Base-by-base conservation (phyloP, 768 basidiomycete species). In the Pleurotus tuber-regium region DNA sequence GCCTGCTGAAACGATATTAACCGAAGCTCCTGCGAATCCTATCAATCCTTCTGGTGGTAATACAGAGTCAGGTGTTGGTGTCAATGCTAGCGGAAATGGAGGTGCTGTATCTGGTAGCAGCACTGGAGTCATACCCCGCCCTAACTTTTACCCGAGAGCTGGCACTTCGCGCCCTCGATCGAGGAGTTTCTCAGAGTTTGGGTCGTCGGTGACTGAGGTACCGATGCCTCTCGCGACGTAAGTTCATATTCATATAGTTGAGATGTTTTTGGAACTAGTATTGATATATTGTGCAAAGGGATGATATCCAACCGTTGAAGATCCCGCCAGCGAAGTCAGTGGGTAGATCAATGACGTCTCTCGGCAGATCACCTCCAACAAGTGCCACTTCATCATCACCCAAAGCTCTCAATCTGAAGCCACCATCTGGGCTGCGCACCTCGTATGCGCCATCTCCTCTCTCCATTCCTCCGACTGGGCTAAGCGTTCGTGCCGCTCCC, bases 101-200 rank as follows among this genome's bases (percentile, higher is more conserved):
- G 25, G 14, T 24, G 28, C 5, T 21, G 16, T 9, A 8, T 14
- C 28, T 18, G 29, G 6, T n/a, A 23, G 8, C 54, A 7, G n/a
- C n/a, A 53, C 57, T 31, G 65, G 58, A 1, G 62, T 61, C 4
- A 72, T 87, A 23, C 84, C 79, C 0, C 66, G 86, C 11, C 72
- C 84, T 0, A 84, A 86, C 41, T 89, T 90, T 59, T 73, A 80
- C 51, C 87, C 89, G 0, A 75, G 76, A 50, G 71, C 70, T 7
- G 71, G 74, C 5, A 72, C 72, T 2, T 58, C 70, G 7, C 69
- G 89, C 4, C 90, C 89, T 4, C 65, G 88, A 43, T 89, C 87
- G 18, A 69, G 87, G 58, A 90, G 88, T 55, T 92, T 92, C 61
- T 90, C 88, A 7, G 85, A 80, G 2, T 85, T 89, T 65, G 78